These are phyloP conservation scores for Solanum arcanum DNA, from an alignment of 257 asterid species.

Conservation along the genomic window DNA sequence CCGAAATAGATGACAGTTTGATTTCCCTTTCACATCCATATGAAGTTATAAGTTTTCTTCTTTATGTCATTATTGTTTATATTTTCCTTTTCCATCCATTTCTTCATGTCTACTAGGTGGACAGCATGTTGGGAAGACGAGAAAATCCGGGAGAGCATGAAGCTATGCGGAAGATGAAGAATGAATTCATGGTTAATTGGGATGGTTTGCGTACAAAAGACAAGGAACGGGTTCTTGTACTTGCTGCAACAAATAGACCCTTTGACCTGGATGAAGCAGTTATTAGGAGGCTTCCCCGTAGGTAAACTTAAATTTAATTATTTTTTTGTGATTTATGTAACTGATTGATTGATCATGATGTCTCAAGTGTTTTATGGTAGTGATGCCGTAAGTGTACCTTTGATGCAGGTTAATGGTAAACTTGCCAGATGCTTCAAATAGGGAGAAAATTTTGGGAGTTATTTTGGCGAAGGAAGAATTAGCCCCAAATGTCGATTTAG, in stretches of 20 bases:
- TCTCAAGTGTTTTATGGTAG: not conserved
- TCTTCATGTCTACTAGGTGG: conserved; percentile 37
- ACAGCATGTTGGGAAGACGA: conserved; percentile 94
- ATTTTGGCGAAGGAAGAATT: conserved; percentile 72
- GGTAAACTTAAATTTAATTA: conserved; percentile 18
- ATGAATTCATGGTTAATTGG: conserved; percentile 92
- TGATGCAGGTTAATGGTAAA: conserved; percentile 78
- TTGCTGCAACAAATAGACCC: conserved; percentile 91
- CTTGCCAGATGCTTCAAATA: conserved; percentile 70
- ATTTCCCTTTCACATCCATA: not conserved
- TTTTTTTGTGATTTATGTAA: not conserved
- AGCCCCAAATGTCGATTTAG: conserved; percentile 49
- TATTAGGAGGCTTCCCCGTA: conserved; percentile 89
- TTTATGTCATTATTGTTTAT: not conserved
- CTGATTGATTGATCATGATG: not conserved
- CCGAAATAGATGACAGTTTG: not conserved
- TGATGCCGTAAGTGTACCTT: not conserved
- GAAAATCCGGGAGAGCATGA: conserved; percentile 96
- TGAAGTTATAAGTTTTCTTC: not conserved
- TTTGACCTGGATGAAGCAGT: conserved; percentile 96
- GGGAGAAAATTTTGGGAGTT: conserved; percentile 58
- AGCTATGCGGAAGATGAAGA: conserved; percentile 97
- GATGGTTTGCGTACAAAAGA: conserved; percentile 92
- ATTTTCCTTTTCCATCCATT: not conserved
- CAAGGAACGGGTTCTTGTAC: conserved; percentile 86